phyloP scores from a whole-genome alignment of 1,284 basidiomycete species.

The Abortiporus biennis region DNA sequence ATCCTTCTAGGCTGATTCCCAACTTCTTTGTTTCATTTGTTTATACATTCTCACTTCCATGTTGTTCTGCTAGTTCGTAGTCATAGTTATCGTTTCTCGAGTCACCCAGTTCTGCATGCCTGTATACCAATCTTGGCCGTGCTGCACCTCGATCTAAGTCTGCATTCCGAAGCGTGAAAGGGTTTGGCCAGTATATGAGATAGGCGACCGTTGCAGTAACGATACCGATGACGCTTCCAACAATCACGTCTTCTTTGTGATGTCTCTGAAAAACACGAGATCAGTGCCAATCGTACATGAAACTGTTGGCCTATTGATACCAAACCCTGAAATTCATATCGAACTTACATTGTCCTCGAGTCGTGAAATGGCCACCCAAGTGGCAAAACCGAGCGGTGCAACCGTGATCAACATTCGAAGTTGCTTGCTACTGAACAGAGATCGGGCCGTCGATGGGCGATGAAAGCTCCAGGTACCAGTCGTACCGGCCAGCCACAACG shows the following conservation, averaged over 20 bases:
- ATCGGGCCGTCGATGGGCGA: slow-evolving; percentile 29
- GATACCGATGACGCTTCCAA: slow-evolving; percentile 52
- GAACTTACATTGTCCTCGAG: slow-evolving; percentile 58
- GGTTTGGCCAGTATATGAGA: slow-evolving; percentile 59
- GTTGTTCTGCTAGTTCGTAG: slow-evolving; percentile 45
- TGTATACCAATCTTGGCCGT: slow-evolving; percentile 37
- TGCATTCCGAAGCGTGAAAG: slow-evolving; percentile 33
- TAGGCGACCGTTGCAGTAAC: slow-evolving; percentile 44
- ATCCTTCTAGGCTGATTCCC: slow-evolving; percentile 8
- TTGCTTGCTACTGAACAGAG: slow-evolving; percentile 42
- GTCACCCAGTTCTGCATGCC: slow-evolving; percentile 16
- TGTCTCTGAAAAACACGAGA: slow-evolving; percentile 43
- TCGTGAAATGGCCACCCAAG: slow-evolving; percentile 56
- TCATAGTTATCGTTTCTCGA: slow-evolving; percentile 24
- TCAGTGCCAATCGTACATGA: too few species aligned
- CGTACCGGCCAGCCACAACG: slow-evolving; percentile 58
- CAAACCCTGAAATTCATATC: neutral
- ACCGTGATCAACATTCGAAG: slow-evolving; percentile 42
- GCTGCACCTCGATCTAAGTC: slow-evolving; percentile 23
- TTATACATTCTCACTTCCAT: slow-evolving; percentile 37
- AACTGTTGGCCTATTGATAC: neutral
- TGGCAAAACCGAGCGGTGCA: slow-evolving; percentile 47
- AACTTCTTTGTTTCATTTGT: slow-evolving; percentile 18
- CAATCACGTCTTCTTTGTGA: slow-evolving; percentile 63
- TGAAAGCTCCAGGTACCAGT: slow-evolving; percentile 54